A percentile compares a stretch with the other conserved stretches of the same genome.
Conservation (phyloP, 1,284 basidiomycete species). For the Ceratorhiza oryzae-sativae region DNA sequence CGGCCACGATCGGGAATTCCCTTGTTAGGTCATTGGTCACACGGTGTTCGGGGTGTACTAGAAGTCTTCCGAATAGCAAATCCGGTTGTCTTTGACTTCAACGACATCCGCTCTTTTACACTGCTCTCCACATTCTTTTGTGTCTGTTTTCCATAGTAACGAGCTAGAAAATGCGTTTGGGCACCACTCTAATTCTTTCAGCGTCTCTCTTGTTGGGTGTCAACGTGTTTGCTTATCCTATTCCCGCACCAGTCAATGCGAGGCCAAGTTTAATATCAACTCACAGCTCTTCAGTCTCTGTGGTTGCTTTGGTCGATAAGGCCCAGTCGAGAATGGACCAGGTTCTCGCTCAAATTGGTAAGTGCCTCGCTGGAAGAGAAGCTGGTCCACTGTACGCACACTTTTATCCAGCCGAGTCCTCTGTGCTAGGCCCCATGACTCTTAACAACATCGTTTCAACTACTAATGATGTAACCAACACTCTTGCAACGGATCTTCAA, state of each 20-base stretch:
- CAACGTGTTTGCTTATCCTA: neutral
- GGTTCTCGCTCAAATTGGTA: neutral
- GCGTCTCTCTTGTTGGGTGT: neutral
- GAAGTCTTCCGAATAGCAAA: neutral
- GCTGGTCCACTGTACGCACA: too few species aligned
- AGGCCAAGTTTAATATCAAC: neutral
- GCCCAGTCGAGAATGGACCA: slow-evolving; percentile 8
- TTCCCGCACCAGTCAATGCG: neutral
- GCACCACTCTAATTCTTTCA: neutral
- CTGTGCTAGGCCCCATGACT: neutral
- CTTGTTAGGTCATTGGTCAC: neutral
- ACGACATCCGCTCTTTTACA: slow-evolving; percentile 1
- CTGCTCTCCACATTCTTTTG: neutral
- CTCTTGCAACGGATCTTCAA: slow-evolving; percentile 3
- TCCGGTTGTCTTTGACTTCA: neutral
- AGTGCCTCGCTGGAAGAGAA: neutral
- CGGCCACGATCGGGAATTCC: neutral
- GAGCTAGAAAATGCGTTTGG: neutral
- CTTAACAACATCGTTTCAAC: neutral
- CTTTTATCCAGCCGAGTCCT: neutral
- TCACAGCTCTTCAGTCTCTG: neutral
- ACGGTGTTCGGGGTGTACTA: neutral
- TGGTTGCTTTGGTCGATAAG: neutral
- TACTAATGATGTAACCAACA: slow-evolving; percentile 12
- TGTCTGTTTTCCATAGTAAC: neutral